Evolutionary conservation across 192 early-diverging fungal genomes (phyloP).

Genomic region (Podila clonocystis): DNA sequence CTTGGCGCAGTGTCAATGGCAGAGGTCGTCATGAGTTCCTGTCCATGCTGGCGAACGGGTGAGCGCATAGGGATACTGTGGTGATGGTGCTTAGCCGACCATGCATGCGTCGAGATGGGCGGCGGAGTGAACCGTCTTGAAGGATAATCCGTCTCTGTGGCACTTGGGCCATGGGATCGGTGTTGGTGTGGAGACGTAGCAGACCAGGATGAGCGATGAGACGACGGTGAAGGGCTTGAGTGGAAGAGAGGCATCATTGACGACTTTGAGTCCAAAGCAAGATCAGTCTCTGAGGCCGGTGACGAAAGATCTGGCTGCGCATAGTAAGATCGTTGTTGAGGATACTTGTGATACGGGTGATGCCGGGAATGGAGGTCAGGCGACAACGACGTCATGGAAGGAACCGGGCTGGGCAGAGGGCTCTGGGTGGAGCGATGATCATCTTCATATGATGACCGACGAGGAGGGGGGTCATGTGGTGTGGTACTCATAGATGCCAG

Average conservation of each 20-base stretch:
- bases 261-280: not conserved
- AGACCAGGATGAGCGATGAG: not conserved
- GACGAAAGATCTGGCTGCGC: not conserved
- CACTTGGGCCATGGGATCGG: not conserved
- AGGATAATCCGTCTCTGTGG: not conserved
- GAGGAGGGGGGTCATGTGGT: not conserved
- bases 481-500: not conserved
- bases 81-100: conserved; percentile 34
- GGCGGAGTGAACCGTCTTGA: conserved; percentile 1
- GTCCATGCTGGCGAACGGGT: conserved; percentile 24
- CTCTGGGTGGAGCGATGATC: not conserved
- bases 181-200: not conserved
- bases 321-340: not conserved
- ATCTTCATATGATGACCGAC: not conserved
- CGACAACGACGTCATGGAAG: conserved; percentile 16
- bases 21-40: conserved; percentile 29
- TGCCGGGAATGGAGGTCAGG: conserved; percentile 16
- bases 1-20: conserved; percentile 19
- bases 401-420: conserved; percentile 32
- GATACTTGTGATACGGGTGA: not conserved
- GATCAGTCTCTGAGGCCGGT: not conserved
- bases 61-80: conserved; percentile 27
- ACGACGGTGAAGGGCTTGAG: not conserved
- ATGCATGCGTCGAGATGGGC: not conserved
- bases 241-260: not conserved